phyloP scores from a whole-genome alignment of 805 yeast genomes.

The Metschnikowia amazonensis region DNA sequence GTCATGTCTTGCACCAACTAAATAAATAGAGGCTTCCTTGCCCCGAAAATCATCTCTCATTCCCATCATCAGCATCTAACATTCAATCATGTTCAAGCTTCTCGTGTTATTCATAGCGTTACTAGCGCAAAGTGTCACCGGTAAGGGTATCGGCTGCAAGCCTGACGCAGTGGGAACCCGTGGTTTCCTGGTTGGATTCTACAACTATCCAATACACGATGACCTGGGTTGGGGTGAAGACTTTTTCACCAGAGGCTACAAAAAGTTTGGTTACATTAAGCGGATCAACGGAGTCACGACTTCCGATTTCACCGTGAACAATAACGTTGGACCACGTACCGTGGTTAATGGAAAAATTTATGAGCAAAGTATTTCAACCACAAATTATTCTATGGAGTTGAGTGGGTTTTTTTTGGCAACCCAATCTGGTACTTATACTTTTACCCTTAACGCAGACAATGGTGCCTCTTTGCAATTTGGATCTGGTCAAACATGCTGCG shows the following conservation, averaged over 20 bases:
- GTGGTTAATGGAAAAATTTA: conserved; percentile 4
- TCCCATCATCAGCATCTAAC: neutral
- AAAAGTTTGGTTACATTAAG: conserved; percentile 1
- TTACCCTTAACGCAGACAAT: conserved; percentile 15
- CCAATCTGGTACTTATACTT: conserved; percentile 11
- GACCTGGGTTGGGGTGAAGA: conserved; percentile 1
- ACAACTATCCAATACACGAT: conserved; percentile 4
- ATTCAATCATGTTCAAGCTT: neutral
- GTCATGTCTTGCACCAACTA: neutral
- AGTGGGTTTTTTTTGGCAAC: conserved; percentile 15
- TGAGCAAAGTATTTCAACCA: conserved; percentile 1
- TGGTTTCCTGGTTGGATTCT: conserved; percentile 11
- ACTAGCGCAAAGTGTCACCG: neutral
- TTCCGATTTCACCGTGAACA: conserved; percentile 2
- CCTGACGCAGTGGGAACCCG: neutral
- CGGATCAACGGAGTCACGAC: conserved; percentile 1
- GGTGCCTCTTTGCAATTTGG: conserved; percentile 19
- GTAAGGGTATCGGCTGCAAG: neutral
- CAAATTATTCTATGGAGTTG: conserved; percentile 9
- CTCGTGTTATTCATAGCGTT: neutral
- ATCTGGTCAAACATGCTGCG: conserved; percentile 15
- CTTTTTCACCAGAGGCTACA: conserved; percentile 4
- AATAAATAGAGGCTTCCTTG: neutral
- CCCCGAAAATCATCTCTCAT: neutral
- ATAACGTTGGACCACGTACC: neutral